These are phyloP conservation scores for Colletotrichum plurivorum DNA, from an alignment of 2,329 filamentous ascomycete genomes.

Conservation along the genomic window DNA sequence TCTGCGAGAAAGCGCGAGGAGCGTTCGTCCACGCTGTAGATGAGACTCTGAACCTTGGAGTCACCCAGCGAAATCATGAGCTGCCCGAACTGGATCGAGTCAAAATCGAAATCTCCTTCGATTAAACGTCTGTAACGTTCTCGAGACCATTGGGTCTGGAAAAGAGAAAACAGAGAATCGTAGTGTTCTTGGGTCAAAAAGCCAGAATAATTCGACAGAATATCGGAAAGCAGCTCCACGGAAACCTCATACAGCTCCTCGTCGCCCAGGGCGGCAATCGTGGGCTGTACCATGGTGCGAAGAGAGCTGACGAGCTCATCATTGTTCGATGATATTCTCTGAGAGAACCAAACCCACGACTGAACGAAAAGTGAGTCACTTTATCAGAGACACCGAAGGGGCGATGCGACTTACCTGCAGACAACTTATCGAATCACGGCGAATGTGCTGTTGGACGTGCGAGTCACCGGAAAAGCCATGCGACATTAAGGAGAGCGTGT, in stretches of 20 bases:
- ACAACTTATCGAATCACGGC: conserved; percentile 71
- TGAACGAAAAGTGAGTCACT: conserved; percentile 48
- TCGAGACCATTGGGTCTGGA: conserved; percentile 72
- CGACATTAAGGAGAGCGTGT: conserved; percentile 57
- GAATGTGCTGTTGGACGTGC: conserved; percentile 51
- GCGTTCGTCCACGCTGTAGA: conserved; percentile 65
- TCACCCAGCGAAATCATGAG: conserved; percentile 79
- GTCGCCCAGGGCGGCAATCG: conserved; percentile 72
- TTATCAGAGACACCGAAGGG: too few species aligned
- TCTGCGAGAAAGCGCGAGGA: conserved; percentile 68
- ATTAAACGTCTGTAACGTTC: conserved; percentile 68
- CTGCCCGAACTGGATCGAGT: conserved; percentile 75
- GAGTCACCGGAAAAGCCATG: conserved; percentile 48
- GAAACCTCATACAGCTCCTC: conserved; percentile 72
- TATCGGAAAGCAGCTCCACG: conserved; percentile 75
- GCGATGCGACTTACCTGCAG: conserved; percentile 66
- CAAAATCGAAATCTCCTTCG: conserved; percentile 73
- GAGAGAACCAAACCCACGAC: conserved; percentile 83
- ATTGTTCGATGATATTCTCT: conserved; percentile 72
- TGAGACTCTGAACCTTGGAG: conserved; percentile 72
- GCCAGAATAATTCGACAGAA: conserved; percentile 74
- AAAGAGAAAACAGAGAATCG: conserved; percentile 68
- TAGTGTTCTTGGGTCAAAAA: conserved; percentile 75
- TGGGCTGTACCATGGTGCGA: conserved; percentile 70
- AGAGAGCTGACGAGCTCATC: conserved; percentile 71